These are phyloP conservation scores for Dicorynia guianensis DNA, from an alignment of 306 rosid species.

Conservation along the genomic window DNA sequence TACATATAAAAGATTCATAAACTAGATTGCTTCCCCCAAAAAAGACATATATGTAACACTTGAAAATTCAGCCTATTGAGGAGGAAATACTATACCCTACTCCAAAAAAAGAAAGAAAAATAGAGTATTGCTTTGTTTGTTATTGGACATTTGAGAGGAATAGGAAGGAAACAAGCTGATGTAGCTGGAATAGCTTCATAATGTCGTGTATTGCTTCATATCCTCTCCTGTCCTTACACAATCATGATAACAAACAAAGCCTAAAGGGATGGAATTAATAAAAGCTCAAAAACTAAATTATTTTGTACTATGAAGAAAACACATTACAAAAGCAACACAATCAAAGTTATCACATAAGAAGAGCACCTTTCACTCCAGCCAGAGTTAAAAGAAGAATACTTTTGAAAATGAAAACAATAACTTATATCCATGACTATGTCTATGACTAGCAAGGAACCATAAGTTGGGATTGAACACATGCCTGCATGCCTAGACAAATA, in stretches of 20 bases:
- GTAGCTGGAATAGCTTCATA: too few species aligned
- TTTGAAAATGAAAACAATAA: slow-evolving; percentile 5
- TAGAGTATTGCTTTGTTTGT: too few species aligned
- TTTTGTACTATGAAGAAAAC: slow-evolving; percentile 12
- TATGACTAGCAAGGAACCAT: slow-evolving; percentile 24
- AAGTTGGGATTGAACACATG: slow-evolving; percentile 8
- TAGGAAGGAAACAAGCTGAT: too few species aligned
- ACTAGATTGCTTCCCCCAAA: too few species aligned
- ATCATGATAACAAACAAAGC: too few species aligned
- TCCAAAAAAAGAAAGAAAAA: too few species aligned
- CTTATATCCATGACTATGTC: neutral
- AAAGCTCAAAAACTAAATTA: slow-evolving; percentile 21
- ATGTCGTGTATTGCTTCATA: too few species aligned
- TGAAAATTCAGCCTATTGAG: too few species aligned
- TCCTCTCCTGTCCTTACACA: too few species aligned
- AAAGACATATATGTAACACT: too few species aligned
- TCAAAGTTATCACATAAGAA: slow-evolving; percentile 14
- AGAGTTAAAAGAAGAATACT: slow-evolving; percentile 29
- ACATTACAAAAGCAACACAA: slow-evolving; percentile 2
- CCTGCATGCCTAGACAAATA: neutral
- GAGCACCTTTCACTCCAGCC: slow-evolving; percentile 12
- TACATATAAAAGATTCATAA: neutral
- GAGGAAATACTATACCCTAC: too few species aligned
- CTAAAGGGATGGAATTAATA: neutral
- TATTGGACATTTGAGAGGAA: too few species aligned